Evolutionary conservation across 768 basidiomycete species (phyloP).

Genomic region (Tulasnella sp.): DNA sequence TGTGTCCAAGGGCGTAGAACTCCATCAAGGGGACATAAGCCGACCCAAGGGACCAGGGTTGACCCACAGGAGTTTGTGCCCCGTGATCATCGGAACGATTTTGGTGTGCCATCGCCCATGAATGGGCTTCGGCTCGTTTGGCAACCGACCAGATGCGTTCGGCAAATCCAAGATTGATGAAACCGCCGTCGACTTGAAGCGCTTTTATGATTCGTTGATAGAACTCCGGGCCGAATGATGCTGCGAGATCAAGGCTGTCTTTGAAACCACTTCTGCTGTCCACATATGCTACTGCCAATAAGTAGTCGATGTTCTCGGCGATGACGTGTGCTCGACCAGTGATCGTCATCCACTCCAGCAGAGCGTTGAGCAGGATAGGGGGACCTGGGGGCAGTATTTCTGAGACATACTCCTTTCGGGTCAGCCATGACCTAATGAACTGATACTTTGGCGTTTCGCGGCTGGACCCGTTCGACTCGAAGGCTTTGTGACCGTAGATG

Average conservation of each 20-base stretch:
- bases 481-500: conserved; percentile 12
- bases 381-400: neutral
- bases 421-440: neutral
- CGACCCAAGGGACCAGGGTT: neutral
- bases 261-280: neutral
- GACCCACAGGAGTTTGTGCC: neutral
- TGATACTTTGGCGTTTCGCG: neutral
- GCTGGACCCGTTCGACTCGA: neutral
- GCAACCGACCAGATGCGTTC: conserved; percentile 13
- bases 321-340: neutral
- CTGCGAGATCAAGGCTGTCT: conserved; percentile 2
- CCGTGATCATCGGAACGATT: neutral
- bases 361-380: neutral
- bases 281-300: neutral
- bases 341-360: neutral
- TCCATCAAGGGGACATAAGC: neutral
- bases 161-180: neutral
- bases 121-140: conserved; percentile 9
- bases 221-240: conserved; percentile 6
- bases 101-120: neutral
- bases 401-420: neutral
- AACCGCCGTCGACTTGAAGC: conserved; percentile 6
- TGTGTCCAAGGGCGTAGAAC: neutral
- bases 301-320: conserved; percentile 10
- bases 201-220: neutral